Evolutionary conservation across 495 filamentous ascomycete genomes (phyloP).

Genomic region (Neohortaea acidophila): DNA sequence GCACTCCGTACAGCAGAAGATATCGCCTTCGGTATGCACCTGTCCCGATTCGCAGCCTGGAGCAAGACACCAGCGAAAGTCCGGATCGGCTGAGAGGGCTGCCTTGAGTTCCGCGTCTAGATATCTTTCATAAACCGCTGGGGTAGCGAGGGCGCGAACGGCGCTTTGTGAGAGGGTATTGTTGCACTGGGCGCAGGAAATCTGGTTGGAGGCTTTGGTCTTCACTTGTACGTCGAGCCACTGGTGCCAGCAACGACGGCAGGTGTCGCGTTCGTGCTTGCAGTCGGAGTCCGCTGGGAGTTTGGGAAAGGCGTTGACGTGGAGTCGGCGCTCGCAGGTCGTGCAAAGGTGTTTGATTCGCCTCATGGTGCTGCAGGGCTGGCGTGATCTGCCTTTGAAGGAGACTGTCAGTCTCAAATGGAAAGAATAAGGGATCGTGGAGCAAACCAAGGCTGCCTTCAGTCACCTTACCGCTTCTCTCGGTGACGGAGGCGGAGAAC

Average conservation of each 20-base stretch:
- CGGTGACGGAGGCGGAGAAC: too few species aligned
- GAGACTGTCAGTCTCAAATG: too few species aligned
- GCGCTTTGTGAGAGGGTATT: slow-evolving; percentile 8
- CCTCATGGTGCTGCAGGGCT: too few species aligned
- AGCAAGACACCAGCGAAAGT: slow-evolving; percentile 29
- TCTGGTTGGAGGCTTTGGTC: slow-evolving; percentile 1
- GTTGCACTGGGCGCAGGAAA: slow-evolving; percentile 5
- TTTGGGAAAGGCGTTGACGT: slow-evolving; percentile 7
- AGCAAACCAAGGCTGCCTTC: too few species aligned
- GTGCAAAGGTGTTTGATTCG: too few species aligned
- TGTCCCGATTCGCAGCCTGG: slow-evolving; percentile 27
- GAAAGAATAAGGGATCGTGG: too few species aligned
- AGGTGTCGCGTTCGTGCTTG: slow-evolving; percentile 5
- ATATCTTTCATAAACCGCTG: too few species aligned
- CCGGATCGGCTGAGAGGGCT: slow-evolving; percentile 21
- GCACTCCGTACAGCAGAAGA: slow-evolving; percentile 25
- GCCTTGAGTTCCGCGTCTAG: slow-evolving; percentile 5
- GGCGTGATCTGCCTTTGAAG: too few species aligned
- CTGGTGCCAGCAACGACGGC: slow-evolving; percentile 6
- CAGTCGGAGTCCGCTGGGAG: not conserved
- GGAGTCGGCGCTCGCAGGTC: too few species aligned
- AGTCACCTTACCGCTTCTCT: too few species aligned
- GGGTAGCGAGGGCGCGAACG: too few species aligned
- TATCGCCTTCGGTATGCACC: slow-evolving; percentile 20
- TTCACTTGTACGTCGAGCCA: slow-evolving; percentile 5